phyloP scores from a whole-genome alignment of 352 stramenopile species.

The Phytophthora sp. region DNA sequence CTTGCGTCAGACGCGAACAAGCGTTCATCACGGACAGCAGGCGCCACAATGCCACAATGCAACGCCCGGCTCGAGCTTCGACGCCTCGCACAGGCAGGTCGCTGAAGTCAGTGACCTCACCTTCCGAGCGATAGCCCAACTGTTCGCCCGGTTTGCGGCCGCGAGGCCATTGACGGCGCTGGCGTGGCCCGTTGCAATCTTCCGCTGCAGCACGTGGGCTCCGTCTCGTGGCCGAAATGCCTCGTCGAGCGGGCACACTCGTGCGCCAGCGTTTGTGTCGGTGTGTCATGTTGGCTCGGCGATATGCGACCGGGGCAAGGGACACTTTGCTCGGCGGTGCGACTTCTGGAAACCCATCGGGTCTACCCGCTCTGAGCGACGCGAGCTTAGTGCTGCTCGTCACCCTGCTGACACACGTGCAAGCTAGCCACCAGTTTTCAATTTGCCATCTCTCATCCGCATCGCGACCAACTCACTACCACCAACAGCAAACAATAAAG shows the following conservation, averaged over 20 bases:
- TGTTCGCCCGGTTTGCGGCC: slow-evolving; percentile 7
- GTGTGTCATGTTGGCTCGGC: not conserved
- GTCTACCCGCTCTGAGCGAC: no score
- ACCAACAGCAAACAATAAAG: not conserved
- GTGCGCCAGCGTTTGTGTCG: slow-evolving; percentile 14
- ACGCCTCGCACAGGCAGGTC: not conserved
- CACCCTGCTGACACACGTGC: not conserved
- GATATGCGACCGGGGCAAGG: slow-evolving; percentile 13
- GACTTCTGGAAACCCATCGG: slow-evolving; percentile 11
- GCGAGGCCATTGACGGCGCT: not conserved
- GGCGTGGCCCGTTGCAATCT: slow-evolving; percentile 16
- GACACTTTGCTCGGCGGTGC: slow-evolving; percentile 11
- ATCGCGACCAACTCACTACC: not conserved
- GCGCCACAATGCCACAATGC: slow-evolving; percentile 18
- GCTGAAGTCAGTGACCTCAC: slow-evolving; percentile 2
- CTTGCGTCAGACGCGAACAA: no score
- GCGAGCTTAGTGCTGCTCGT: not conserved
- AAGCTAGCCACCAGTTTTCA: no score
- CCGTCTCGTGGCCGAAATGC: slow-evolving; percentile 13
- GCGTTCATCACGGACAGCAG: slow-evolving; percentile 4
- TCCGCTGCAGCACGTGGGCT: slow-evolving; percentile 22
- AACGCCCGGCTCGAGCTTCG: slow-evolving; percentile 1
- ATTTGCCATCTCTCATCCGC: slow-evolving; percentile 4
- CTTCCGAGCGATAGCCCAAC: slow-evolving; percentile 6
- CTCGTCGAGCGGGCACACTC: slow-evolving; percentile 12